These are phyloP conservation scores for Dioszegia crocea DNA, from an alignment of 768 basidiomycete species.

Conservation along the genomic window DNA sequence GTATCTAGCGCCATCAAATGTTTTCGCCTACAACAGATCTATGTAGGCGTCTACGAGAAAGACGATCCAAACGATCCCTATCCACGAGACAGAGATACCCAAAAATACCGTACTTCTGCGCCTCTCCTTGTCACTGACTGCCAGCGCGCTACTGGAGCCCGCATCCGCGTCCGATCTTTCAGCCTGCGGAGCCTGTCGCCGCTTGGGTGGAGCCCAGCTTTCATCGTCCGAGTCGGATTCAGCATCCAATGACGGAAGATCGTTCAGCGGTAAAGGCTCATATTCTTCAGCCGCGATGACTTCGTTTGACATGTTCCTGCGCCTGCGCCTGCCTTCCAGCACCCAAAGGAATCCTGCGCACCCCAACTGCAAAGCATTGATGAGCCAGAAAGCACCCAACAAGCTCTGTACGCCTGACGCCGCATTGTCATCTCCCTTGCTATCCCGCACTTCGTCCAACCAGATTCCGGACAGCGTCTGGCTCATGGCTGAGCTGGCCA, in stretches of 20 bases:
- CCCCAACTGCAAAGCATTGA: slow-evolving; percentile 24
- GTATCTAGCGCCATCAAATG: background rate
- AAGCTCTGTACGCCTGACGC: slow-evolving; percentile 8
- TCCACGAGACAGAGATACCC: slow-evolving; percentile 12
- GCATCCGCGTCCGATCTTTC: background rate
- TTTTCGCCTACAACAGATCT: background rate
- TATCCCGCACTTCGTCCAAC: slow-evolving; percentile 13
- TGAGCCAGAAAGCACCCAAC: slow-evolving; percentile 16
- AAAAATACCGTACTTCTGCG: slow-evolving; percentile 6
- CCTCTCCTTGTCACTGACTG: slow-evolving; percentile 7
- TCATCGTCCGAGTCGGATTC: slow-evolving; percentile 5
- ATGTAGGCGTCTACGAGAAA: slow-evolving; percentile 15
- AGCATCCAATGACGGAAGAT: background rate
- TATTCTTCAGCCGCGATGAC: slow-evolving; percentile 5
- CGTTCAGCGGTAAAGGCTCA: slow-evolving; percentile 14
- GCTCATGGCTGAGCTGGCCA: slow-evolving; percentile 16
- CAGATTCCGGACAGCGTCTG: slow-evolving; percentile 27
- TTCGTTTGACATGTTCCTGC: background rate
- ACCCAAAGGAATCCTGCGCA: slow-evolving; percentile 12
- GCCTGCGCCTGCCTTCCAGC: slow-evolving; percentile 9
- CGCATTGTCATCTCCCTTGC: background rate
- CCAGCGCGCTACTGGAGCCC: slow-evolving; percentile 8
- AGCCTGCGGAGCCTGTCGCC: background rate
- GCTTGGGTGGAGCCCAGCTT: background rate
- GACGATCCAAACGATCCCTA: slow-evolving; percentile 20